phyloP scores from a whole-genome alignment of 257 asterid species.

The Solanum rostratum region DNA sequence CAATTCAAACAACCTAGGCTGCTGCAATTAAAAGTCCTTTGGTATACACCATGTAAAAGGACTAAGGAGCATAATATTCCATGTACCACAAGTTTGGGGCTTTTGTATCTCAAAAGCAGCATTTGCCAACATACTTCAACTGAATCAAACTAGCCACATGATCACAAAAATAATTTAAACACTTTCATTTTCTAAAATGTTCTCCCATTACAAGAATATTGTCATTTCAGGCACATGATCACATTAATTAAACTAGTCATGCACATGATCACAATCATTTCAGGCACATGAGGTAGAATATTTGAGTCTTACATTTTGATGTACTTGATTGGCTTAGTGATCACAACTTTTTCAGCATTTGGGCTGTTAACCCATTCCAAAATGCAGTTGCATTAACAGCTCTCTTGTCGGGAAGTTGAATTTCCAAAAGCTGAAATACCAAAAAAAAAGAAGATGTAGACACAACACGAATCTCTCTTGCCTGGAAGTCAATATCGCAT shows the following conservation, averaged over 20 bases:
- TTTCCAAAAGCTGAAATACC: slow-evolving; percentile 64
- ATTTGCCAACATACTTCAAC: not conserved
- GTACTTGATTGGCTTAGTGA: not conserved
- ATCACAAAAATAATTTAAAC: not conserved
- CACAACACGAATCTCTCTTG: no score
- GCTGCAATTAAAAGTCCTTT: no score
- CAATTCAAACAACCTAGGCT: no score
- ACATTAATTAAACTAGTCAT: no score
- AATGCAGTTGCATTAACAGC: slow-evolving; percentile 66
- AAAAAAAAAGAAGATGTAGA: not conserved
- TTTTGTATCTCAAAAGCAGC: not conserved
- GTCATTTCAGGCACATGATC: not conserved
- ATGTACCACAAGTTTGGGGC: not conserved
- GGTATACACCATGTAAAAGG: not conserved
- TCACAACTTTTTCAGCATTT: slow-evolving; percentile 44
- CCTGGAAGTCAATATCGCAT: not conserved
- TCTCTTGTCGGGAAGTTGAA: slow-evolving; percentile 85
- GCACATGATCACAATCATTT: no score
- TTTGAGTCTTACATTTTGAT: not conserved
- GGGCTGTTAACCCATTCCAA: slow-evolving; percentile 97
- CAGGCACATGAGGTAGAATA: not conserved
- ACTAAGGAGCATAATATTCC: not conserved
- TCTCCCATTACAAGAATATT: not conserved
- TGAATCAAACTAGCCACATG: not conserved
- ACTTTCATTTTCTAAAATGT: not conserved